Evolutionary conservation across 2,329 filamentous ascomycete species (phyloP).

Genomic region (Arachnomyces sp.): DNA sequence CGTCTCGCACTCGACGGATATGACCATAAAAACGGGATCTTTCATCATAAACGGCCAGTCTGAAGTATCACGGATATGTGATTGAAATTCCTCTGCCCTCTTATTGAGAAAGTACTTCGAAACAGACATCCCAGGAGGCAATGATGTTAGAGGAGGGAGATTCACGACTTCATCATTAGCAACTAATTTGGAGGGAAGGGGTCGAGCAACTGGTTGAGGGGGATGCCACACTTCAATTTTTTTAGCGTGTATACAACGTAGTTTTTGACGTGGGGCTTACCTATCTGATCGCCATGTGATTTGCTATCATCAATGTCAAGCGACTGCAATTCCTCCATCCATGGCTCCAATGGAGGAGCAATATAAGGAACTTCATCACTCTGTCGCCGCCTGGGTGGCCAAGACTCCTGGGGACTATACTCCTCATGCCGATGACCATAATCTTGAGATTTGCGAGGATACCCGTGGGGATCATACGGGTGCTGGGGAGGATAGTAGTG

Average conservation of each 20-base stretch:
- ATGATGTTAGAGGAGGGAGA: slow-evolving; percentile 13
- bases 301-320: slow-evolving; percentile 10
- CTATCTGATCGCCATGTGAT: slow-evolving; percentile 9
- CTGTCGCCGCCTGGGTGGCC: slow-evolving; percentile 4
- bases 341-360: slow-evolving; percentile 11
- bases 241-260: slow-evolving; percentile 7
- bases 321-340: slow-evolving; percentile 13
- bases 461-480: neutral
- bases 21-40: slow-evolving; percentile 43
- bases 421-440: too few relatives aligned
- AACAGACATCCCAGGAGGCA: slow-evolving; percentile 34
- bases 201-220: slow-evolving; percentile 17
- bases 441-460: too few relatives aligned
- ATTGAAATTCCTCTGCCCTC: slow-evolving; percentile 35
- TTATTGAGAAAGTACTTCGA: slow-evolving; percentile 42
- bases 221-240: slow-evolving; percentile 15
- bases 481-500: slow-evolving; percentile 11
- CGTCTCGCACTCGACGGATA: slow-evolving; percentile 32
- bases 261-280: slow-evolving; percentile 7
- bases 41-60: slow-evolving; percentile 42
- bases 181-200: slow-evolving; percentile 19
- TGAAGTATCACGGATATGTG: slow-evolving; percentile 42
- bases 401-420: neutral
- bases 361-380: slow-evolving; percentile 7
- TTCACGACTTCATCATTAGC: slow-evolving; percentile 20